Evolutionary conservation across 2,329 filamentous ascomycete genomes (phyloP).

Genomic region (Domatiomyces globalis): DNA sequence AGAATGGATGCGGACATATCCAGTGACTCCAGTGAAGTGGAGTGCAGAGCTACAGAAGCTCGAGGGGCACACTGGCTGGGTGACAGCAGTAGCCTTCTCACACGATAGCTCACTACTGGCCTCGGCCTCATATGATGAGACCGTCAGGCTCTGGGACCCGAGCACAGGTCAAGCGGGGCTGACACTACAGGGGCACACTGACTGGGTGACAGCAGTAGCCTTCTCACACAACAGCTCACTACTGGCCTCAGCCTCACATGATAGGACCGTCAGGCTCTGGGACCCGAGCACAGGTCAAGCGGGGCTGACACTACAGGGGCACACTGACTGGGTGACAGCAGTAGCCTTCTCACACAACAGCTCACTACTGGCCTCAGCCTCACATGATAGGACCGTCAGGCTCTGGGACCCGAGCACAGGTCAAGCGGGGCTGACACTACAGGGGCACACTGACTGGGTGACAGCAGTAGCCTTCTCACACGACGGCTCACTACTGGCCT

Average conservation of each 20-base stretch:
- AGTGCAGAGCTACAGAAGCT: constrained; percentile 17
- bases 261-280: too few species aligned
- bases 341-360: constrained; percentile 16
- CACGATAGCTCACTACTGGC: constrained; percentile 12
- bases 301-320: too few species aligned
- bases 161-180: too few species aligned
- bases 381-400: too few species aligned
- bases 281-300: too few species aligned
- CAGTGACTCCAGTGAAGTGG: constrained; percentile 10
- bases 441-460: too few species aligned
- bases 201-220: constrained; percentile 11
- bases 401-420: too few species aligned
- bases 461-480: too few species aligned
- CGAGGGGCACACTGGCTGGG: constrained; percentile 13
- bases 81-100: constrained; percentile 15
- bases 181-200: constrained; percentile 15
- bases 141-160: too few species aligned
- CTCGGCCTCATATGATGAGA: constrained; percentile 11
- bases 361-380: constrained; percentile 12
- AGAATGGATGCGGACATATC: too few species aligned
- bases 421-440: too few species aligned
- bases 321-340: constrained; percentile 9
- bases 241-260: constrained; percentile 12
- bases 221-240: constrained; percentile 13
- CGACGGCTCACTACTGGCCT: too few species aligned